phyloP scores from a whole-genome alignment of 1,284 basidiomycete genomes.

The Cryptococcus sp. region DNA sequence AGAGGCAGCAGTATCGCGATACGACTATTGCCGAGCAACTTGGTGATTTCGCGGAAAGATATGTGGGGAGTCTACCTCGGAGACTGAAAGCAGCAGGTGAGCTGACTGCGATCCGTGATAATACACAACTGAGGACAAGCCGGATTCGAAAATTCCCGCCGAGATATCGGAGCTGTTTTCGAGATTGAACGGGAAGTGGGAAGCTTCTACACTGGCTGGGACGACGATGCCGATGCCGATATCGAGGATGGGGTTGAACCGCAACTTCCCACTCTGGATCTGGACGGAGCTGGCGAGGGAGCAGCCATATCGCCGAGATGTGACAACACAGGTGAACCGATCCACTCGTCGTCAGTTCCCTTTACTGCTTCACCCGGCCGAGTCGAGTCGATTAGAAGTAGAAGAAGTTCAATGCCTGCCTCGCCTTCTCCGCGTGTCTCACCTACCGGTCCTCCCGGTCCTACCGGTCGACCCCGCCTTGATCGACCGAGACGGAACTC shows the following conservation, averaged over 20 bases:
- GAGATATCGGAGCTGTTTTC: slow-evolving; percentile 75
- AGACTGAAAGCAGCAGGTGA: slow-evolving; percentile 65
- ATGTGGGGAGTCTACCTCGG: slow-evolving; percentile 68
- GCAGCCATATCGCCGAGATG: neutral
- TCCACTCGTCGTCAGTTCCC: slow-evolving; percentile 11
- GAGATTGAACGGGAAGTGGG: slow-evolving; percentile 69
- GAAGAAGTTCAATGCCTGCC: slow-evolving; percentile 21
- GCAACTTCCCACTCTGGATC: neutral
- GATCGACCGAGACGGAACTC: slow-evolving; percentile 18
- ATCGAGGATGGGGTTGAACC: neutral
- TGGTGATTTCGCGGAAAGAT: slow-evolving; percentile 59
- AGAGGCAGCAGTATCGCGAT: slow-evolving; percentile 66
- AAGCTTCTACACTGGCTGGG: slow-evolving; percentile 42
- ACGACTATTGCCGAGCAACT: slow-evolving; percentile 68
- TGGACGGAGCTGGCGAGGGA: neutral
- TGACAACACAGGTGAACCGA: neutral
- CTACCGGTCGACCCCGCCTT: slow-evolving; percentile 9
- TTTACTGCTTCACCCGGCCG: slow-evolving; percentile 21
- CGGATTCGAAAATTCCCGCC: slow-evolving; percentile 66
- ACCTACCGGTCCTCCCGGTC: slow-evolving; percentile 2
- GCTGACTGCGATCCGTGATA: slow-evolving; percentile 26
- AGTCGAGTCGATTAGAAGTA: slow-evolving; percentile 9
- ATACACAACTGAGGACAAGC: slow-evolving; percentile 49
- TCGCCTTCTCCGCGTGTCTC: slow-evolving; percentile 6
- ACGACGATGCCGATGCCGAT: slow-evolving; percentile 49